Base-by-base conservation (phyloP, 192 early-diverging fungal genomes). In the Coemansia sp. region DNA sequence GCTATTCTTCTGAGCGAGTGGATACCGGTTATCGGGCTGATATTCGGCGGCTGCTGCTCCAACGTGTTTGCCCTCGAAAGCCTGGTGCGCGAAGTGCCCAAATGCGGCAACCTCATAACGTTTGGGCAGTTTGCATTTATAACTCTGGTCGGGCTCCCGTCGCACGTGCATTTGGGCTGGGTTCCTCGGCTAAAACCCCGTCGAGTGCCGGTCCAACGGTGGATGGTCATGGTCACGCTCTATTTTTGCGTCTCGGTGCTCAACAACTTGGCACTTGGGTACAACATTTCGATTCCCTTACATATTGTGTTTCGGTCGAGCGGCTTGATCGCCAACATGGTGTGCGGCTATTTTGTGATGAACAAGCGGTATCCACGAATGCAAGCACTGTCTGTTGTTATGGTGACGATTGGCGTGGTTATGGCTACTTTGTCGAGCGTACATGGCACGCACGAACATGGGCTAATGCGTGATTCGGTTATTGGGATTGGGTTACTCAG, bases 221-320 rank as follows among this genome's bases (percentile, higher is more conserved):
- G 93, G 93, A 13, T 87, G 26, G 69, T 83, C 7, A 88, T 93
- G 65, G 94, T 96, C 1, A 66, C 82, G 23, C 57, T 94, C 66
- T 94, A 92, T 61, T 93, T 91, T 64, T 71, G 75, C 4, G 88
- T 90, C 7, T 93, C 92, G 1, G 83, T 92, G 4, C 71, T 94
- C 54, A 94, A 94, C 65, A 96, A 96, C 67, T 71, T 86, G 68
- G 88, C 93, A 0, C 79, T 94, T 9, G 90, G 88, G 4, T 94
- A 85, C 69, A 77, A 83, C 27, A 91, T 96, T 35, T 86, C 93
- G 19, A 89, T 96, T 37, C 94, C 94, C 13, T 53, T 96, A 56
- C 93, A 96, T 70, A 96, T 96, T 53, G 89, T 96, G 32, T 96
- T 96, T 68, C 80, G 94, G 22, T 91, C 89, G 7, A 89, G 88